These are phyloP conservation scores for Leptodontidium sp. DNA, from an alignment of 2,329 filamentous ascomycete genomes.

Conservation along the genomic window DNA sequence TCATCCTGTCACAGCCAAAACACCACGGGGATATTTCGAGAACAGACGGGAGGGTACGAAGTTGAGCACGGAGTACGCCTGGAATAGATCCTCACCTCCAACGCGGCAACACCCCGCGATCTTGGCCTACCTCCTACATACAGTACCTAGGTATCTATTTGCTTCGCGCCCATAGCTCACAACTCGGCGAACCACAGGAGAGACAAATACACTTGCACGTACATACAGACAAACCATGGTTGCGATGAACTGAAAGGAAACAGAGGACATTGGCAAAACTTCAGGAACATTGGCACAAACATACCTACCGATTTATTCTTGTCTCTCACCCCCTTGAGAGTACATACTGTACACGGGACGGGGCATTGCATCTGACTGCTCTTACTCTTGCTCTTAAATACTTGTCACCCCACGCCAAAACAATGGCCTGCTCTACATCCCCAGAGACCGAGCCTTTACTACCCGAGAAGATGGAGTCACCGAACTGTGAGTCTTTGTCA, in stretches of 20 bases:
- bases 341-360: neutral
- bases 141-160: neutral
- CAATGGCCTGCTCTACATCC: constrained; percentile 25
- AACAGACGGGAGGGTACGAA: neutral
- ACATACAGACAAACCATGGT: constrained; percentile 2
- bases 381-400: neutral
- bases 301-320: neutral
- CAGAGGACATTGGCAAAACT: neutral
- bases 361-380: neutral
- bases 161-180: neutral
- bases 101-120: neutral
- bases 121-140: neutral
- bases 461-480: constrained; percentile 34
- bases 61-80: neutral
- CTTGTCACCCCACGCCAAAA: neutral
- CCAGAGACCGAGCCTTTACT: constrained; percentile 29
- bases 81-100: neutral
- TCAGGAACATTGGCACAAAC: neutral
- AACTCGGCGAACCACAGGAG: neutral
- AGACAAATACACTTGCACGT: neutral
- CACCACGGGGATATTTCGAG: neutral
- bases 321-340: neutral
- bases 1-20: neutral
- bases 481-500: constrained; percentile 14
- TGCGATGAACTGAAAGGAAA: constrained; percentile 16